Evolutionary conservation across 2,329 filamentous ascomycete species (phyloP).

Genomic region (Fusarium tjaetaba): DNA sequence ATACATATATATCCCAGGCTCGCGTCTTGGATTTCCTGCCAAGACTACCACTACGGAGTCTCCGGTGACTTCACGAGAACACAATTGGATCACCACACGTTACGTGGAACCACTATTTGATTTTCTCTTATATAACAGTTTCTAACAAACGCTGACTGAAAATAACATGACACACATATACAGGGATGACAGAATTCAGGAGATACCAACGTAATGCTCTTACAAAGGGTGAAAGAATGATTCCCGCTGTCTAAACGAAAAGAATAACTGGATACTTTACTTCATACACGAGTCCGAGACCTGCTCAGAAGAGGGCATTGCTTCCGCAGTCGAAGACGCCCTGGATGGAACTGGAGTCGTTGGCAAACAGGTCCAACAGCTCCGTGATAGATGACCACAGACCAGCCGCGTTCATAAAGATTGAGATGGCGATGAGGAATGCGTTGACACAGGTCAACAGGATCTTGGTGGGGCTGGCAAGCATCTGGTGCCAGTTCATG

Average conservation of each 20-base stretch:
- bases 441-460: conserved; percentile 43
- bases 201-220: conserved; percentile 21
- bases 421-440: conserved; percentile 46
- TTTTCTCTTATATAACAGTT: conserved; percentile 46
- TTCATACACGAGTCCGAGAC: conserved; percentile 13
- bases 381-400: conserved; percentile 49
- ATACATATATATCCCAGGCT: conserved; percentile 19
- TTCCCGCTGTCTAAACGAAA: conserved; percentile 24
- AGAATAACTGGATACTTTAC: conserved; percentile 20
- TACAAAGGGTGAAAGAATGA: conserved; percentile 25
- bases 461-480: conserved; percentile 45
- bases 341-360: conserved; percentile 40
- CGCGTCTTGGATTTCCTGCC: conserved; percentile 26
- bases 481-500: conserved; percentile 48
- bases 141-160: conserved; percentile 22
- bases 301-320: conserved; percentile 48
- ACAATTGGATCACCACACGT: conserved; percentile 16
- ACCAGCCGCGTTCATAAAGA: conserved; percentile 51
- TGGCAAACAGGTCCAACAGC: conserved; percentile 46
- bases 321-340: conserved; percentile 49
- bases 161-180: conserved; percentile 42
- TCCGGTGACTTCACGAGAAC: conserved; percentile 22
- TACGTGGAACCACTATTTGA: conserved; percentile 38
- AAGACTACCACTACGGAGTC: conserved; percentile 32
- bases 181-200: conserved; percentile 25